Evolutionary conservation across 352 stramenopile species (phyloP), one percentile per base, ranked within the genome.

Genomic region (Pythium insidiosum): DNA sequence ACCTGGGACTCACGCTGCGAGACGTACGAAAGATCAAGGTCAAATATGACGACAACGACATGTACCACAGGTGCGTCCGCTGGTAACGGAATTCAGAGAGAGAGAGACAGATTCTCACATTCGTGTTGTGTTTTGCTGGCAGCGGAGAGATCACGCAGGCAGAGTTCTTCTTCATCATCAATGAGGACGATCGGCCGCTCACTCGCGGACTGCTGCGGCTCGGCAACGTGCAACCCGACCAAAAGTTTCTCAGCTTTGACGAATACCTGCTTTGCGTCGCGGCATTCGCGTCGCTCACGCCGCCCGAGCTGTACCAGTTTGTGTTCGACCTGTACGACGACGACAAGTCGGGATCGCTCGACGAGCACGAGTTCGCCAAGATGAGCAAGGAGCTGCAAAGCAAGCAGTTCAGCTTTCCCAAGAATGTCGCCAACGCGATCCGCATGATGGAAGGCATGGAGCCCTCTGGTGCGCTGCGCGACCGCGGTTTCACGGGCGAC

Each of bases 111-210:
- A 33, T 33, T 9, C 28, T 13, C 9, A 33, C 9, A n/a, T 24
- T 26, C 3, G 10, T 28, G 22, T 45, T 35, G 4, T 47, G 6
- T 38, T 6, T 25, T 38, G 21, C 42, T 13, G n/a, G 24, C 19
- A 87, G 73, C 3, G 74, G 74, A 5, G 74, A 87, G 46, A 78
- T 87, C 51, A 87, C 56, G 13, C 74, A 84, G 28, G 69, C 68
- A 2, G 74, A 87, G 47, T 84, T 87, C 37, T 87, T 80, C 49
- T 84, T 66, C 31, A 84, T 87, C 57, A 71, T 84, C 45, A 68
- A 68, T 23, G 74, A 87, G 25, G 66, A 78, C 6, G 51, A 56
- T n/a, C 53, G 72, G 0, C 59, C 66, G 10, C 48, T 87, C 39
- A 84, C 71, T 25, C 53, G 66, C 16, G 72, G 74, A 16, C 70